Evolutionary conservation across 164 flowering plant species (phyloP).

Genomic region (Aristolochia californica): DNA sequence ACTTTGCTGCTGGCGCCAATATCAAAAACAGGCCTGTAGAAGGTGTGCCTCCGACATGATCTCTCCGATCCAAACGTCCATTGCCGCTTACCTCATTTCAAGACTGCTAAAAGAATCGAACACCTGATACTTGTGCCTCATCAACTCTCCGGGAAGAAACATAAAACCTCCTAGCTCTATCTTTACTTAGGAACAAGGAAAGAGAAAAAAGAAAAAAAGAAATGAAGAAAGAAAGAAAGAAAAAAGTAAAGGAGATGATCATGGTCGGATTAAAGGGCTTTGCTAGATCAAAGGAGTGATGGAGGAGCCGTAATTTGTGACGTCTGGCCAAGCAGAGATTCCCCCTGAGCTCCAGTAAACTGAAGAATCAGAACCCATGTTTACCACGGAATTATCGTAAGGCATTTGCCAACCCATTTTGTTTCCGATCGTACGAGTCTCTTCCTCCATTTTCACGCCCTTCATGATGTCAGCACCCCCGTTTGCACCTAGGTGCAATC

Average conservation of each 20-base stretch:
- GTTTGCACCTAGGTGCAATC: conserved; percentile 14
- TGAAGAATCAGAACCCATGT: conserved; percentile 33
- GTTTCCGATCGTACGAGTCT: conserved; percentile 8
- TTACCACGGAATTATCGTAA: conserved; percentile 29
- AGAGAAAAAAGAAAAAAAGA: no score
- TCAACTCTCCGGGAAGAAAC: no score
- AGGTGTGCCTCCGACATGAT: conserved; percentile 88
- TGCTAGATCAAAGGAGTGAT: conserved; percentile 20
- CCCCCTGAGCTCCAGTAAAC: conserved; percentile 31
- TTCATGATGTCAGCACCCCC: conserved; percentile 11
- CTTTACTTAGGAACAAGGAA: no score
- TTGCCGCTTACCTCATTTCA: background rate
- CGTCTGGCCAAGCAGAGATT: conserved; percentile 22
- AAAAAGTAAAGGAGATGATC: no score
- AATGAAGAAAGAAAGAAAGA: no score
- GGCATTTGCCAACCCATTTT: conserved; percentile 12
- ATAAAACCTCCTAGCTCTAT: no score
- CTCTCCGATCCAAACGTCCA: conserved; percentile 61
- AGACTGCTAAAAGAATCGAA: background rate
- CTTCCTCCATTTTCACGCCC: conserved; percentile 38
- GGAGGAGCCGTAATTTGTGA: conserved; percentile 18
- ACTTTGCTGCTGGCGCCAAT: no score
- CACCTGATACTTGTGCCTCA: no score
- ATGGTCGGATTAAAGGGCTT: background rate
- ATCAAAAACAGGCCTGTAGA: no score